Evolutionary conservation across 106 monocot genomes (phyloP).

Genomic region (Platanthera zijinensis): DNA sequence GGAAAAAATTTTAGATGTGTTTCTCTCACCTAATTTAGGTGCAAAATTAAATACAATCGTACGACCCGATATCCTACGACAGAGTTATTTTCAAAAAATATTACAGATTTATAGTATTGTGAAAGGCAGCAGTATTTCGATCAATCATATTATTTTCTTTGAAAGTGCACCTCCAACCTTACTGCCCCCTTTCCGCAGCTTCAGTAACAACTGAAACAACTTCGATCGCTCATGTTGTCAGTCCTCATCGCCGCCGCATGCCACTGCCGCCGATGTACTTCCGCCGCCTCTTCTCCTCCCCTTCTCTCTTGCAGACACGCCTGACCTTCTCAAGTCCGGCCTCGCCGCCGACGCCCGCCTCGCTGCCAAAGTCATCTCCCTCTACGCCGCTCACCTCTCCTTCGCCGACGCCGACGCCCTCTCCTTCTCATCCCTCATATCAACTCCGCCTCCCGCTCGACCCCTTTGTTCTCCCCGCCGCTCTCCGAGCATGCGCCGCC

Average conservation of each 20-base stretch:
- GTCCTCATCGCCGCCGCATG: background rate
- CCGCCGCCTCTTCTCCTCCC: background rate
- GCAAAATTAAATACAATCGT: too few species aligned
- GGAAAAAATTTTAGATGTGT: too few species aligned
- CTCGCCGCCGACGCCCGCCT: constrained; percentile 18
- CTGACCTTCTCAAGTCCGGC: constrained; percentile 31
- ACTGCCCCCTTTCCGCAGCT: too few species aligned
- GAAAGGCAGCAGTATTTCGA: too few species aligned
- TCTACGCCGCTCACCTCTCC: constrained; percentile 23
- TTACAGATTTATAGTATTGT: too few species aligned
- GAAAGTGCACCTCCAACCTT: too few species aligned
- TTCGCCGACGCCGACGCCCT: constrained; percentile 20
- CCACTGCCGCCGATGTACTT: background rate
- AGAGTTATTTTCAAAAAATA: too few species aligned
- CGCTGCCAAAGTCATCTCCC: constrained; percentile 24
- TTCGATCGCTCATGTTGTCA: too few species aligned
- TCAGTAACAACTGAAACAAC: too few species aligned
- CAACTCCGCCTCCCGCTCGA: constrained; percentile 28
- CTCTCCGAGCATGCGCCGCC: constrained; percentile 36
- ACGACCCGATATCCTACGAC: too few species aligned
- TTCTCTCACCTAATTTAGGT: too few species aligned
- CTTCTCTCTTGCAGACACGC: constrained; percentile 12
- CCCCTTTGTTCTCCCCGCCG: constrained; percentile 49
- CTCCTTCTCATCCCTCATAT: constrained; percentile 14
- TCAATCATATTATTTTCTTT: too few species aligned